Evolutionary conservation across 2,329 filamentous ascomycete species (phyloP).

Genomic region (Gremmenia infestans): DNA sequence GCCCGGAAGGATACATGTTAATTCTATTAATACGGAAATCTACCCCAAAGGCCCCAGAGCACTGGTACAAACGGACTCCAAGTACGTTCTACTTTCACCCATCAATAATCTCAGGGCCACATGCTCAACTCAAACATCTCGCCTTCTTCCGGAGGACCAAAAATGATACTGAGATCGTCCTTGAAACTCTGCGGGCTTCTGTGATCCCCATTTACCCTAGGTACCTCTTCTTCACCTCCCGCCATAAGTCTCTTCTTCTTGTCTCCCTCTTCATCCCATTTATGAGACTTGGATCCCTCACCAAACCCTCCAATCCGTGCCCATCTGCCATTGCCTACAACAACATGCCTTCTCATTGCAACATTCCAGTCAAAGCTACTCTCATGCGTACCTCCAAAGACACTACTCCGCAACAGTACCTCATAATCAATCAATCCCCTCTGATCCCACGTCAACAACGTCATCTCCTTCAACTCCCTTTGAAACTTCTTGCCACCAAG

Average conservation of each 20-base stretch:
- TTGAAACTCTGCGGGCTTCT: conserved; percentile 4
- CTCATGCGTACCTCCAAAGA: conserved; percentile 38
- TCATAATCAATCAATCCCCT: conserved; percentile 45
- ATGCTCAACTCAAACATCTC: conserved; percentile 14
- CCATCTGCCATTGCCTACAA: conserved; percentile 10
- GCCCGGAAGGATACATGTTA: neutral
- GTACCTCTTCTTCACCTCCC: neutral
- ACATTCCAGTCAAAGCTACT: conserved; percentile 43
- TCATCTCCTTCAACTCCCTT: conserved; percentile 30
- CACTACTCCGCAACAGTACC: conserved; percentile 38
- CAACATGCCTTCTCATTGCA: conserved; percentile 36
- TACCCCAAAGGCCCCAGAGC: neutral
- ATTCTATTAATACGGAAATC: neutral
- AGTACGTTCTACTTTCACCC: neutral
- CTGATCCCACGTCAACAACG: conserved; percentile 40
- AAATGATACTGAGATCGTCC: conserved; percentile 15
- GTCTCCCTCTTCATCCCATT: neutral
- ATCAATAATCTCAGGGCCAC: conserved; percentile 17
- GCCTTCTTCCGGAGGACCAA: conserved; percentile 12
- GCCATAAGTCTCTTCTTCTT: neutral
- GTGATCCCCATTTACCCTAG: neutral
- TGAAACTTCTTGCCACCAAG: conserved; percentile 26
- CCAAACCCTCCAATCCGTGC: conserved; percentile 1
- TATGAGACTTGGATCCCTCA: neutral
- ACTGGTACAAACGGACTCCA: neutral